phyloP scores from a whole-genome alignment of 768 basidiomycete genomes.

The Kwoniella sp. region DNA sequence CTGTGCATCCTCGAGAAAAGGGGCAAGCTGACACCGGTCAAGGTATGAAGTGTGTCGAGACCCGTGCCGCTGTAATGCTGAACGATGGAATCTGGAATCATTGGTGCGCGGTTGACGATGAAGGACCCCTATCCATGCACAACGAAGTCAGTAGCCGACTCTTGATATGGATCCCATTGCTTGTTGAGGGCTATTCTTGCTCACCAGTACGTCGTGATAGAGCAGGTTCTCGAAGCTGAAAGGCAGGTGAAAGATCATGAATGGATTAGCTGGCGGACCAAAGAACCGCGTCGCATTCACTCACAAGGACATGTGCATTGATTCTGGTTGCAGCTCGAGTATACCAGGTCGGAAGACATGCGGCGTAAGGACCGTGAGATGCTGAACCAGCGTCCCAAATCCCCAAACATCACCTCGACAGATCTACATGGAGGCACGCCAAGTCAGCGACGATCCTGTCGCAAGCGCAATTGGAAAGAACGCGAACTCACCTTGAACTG shows the following conservation, averaged over 20 bases:
- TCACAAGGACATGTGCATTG: conserved; percentile 38
- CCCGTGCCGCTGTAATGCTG: conserved; percentile 22
- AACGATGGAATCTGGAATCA: conserved; percentile 15
- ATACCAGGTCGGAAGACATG: conserved; percentile 25
- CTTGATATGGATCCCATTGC: too few relatives aligned
- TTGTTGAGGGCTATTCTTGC: neutral
- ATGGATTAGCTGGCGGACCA: too few relatives aligned
- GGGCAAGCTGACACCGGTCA: conserved; percentile 39
- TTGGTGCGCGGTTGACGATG: conserved; percentile 27
- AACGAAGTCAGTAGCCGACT: neutral
- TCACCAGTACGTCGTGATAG: conserved; percentile 42
- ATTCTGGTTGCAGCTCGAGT: conserved; percentile 17
- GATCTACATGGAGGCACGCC: conserved; percentile 22
- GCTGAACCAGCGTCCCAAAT: conserved; percentile 28
- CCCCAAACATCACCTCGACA: conserved; percentile 48
- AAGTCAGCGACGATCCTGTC: conserved; percentile 5
- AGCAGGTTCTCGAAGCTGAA: conserved; percentile 44
- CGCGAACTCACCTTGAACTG: conserved; percentile 43
- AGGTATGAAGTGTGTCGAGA: conserved; percentile 33
- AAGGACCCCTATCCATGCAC: conserved; percentile 27
- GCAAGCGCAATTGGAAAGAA: neutral
- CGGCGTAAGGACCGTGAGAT: conserved; percentile 21
- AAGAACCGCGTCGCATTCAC: neutral
- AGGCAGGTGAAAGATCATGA: neutral
- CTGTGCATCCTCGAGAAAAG: conserved; percentile 38